Percentiles rank a stretch among this genome's conserved stretches.
Evolutionary conservation across 2,329 filamentous ascomycete species (phyloP).

Genomic region (Penicillium sp.): DNA sequence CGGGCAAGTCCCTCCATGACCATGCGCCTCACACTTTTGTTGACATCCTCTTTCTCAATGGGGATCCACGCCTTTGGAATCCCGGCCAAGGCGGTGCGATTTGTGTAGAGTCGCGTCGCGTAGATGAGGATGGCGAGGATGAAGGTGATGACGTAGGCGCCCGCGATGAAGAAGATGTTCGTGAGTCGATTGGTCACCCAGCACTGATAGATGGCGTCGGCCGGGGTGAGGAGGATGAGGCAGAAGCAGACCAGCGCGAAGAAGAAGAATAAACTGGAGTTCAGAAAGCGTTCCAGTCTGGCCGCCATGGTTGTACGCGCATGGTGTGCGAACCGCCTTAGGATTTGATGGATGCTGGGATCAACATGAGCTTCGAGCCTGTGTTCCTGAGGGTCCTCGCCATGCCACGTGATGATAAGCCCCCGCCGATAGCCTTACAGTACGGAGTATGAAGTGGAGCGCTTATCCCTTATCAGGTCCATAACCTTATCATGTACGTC

Average conservation of each 20-base stretch:
- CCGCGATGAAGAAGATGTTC: slow-evolving; percentile 80
- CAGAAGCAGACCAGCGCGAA: slow-evolving; percentile 72
- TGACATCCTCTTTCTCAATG: slow-evolving; percentile 80
- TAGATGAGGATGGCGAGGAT: slow-evolving; percentile 75
- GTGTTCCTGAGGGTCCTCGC: too few species aligned
- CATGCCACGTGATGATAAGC: too few species aligned
- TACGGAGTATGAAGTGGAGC: too few species aligned
- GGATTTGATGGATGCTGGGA: slow-evolving; percentile 9
- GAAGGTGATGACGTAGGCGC: slow-evolving; percentile 73
- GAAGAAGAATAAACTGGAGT: slow-evolving; percentile 74
- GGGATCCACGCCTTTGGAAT: slow-evolving; percentile 89
- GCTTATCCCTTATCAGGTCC: too few species aligned
- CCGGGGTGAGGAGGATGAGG: slow-evolving; percentile 77
- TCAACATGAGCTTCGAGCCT: too few species aligned
- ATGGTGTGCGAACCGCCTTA: slow-evolving; percentile 16
- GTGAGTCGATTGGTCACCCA: slow-evolving; percentile 66
- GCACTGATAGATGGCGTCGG: slow-evolving; percentile 78
- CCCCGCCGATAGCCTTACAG: too few species aligned
- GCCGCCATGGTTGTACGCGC: slow-evolving; percentile 33
- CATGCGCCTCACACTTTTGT: slow-evolving; percentile 71
- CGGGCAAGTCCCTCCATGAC: slow-evolving; percentile 71
- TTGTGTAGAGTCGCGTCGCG: slow-evolving; percentile 81
- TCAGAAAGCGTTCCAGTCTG: slow-evolving; percentile 74
- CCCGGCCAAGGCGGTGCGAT: slow-evolving; percentile 72
- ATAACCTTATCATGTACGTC: too few species aligned